Conservation (phyloP, 192 early-diverging fungal species). For the Entomortierella lignicola region DNA sequence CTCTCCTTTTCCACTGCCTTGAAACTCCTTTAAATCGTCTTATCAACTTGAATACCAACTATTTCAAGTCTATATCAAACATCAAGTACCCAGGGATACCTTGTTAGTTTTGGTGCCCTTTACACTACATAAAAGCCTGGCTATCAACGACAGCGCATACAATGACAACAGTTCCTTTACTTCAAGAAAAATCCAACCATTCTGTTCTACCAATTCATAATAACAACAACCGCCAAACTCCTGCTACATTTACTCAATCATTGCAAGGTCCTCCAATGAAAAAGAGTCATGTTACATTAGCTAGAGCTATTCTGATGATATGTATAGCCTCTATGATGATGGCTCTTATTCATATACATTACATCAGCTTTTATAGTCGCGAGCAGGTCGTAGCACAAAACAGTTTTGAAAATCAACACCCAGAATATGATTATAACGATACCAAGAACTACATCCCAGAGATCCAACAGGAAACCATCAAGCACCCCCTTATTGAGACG, state of each 20-base stretch:
- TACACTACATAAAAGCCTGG: no score
- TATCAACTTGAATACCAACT: no score
- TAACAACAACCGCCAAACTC: background rate
- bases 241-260: background rate
- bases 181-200: background rate
- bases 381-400: background rate
- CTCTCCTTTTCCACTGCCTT: no score
- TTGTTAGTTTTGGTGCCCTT: no score
- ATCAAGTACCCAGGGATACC: no score
- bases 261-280: background rate
- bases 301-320: slow-evolving; percentile 22
- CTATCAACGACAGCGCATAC: background rate
- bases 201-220: background rate
- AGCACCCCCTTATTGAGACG: no score
- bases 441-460: background rate
- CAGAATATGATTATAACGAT: background rate
- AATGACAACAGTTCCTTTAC: background rate
- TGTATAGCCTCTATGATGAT: slow-evolving; percentile 33
- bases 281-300: slow-evolving; percentile 23
- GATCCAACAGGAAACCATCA: no score
- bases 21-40: no score
- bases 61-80: no score
- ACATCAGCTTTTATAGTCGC: slow-evolving; percentile 8
- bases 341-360: slow-evolving; percentile 36
- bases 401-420: no score